Conservation (phyloP, 2,329 filamentous ascomycete species). For the Aspergillus transmontanensis region DNA sequence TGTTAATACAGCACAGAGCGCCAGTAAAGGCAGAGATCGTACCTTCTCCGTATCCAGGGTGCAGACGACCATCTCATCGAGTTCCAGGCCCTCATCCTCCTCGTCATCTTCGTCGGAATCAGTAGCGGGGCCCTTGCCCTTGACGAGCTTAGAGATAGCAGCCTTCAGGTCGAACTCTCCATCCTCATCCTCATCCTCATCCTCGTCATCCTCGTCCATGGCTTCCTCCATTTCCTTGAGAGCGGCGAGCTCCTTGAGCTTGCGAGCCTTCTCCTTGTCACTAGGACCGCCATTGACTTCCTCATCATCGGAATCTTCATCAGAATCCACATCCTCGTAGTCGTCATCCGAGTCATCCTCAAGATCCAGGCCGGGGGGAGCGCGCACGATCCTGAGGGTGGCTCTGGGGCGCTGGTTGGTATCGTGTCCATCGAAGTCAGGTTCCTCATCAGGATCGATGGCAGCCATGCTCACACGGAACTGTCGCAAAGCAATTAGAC, state of each 20-base stretch:
- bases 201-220: conserved; percentile 58
- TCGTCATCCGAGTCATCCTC: conserved; percentile 58
- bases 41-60: conserved; percentile 92
- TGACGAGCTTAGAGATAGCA: conserved; percentile 58
- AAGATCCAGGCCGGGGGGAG: conserved; percentile 60
- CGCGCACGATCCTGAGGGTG: conserved; percentile 88
- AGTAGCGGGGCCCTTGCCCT: conserved; percentile 71
- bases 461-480: conserved; percentile 99
- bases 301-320: conserved; percentile 65
- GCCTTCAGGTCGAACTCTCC: conserved; percentile 58
- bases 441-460: conserved; percentile 81
- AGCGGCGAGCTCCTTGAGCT: conserved; percentile 76
- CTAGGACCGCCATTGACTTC: conserved; percentile 87
- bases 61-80: conserved; percentile 92
- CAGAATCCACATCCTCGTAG: conserved; percentile 49
- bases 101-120: conserved; percentile 65
- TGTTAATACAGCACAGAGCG: conserved; percentile 10
- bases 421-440: conserved; percentile 66
- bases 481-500: conserved; percentile 48
- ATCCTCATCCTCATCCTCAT: conserved; percentile 64
- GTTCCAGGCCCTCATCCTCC: conserved; percentile 60
- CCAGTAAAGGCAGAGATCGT: conserved; percentile 39
- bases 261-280: conserved; percentile 86
- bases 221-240: conserved; percentile 75
- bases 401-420: conserved; percentile 69